These are phyloP conservation scores for Hondaea fermentalgiana DNA, from an alignment of 108 stramenopile genomes.

Conservation along the genomic window DNA sequence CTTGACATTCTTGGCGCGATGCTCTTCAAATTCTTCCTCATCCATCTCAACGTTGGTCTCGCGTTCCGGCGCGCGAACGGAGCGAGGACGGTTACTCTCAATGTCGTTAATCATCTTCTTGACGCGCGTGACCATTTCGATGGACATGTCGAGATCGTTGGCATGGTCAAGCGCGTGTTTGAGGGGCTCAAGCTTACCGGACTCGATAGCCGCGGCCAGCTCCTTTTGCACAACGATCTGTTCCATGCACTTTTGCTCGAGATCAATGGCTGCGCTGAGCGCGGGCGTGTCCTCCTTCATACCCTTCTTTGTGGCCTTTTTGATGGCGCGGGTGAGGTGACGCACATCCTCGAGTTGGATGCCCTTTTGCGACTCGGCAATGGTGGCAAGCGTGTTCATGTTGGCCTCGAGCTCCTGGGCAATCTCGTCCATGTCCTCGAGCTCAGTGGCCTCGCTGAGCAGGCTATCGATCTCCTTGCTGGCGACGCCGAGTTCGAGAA, in stretches of 20 bases:
- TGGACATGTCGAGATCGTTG: constrained; percentile 40
- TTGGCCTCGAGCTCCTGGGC: constrained; percentile 19
- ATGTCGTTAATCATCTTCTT: constrained; percentile 32
- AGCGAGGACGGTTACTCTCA: constrained; percentile 26
- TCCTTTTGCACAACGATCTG: constrained; percentile 10
- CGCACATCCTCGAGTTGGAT: background rate
- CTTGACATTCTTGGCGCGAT: constrained; percentile 34
- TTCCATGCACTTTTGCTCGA: background rate
- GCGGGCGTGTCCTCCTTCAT: constrained; percentile 2
- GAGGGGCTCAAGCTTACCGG: constrained; percentile 4
- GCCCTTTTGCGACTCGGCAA: constrained; percentile 19
- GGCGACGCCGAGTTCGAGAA: background rate
- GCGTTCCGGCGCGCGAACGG: background rate
- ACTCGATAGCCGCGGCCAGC: background rate
- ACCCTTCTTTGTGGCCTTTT: constrained; percentile 31
- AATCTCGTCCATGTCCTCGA: constrained; percentile 23
- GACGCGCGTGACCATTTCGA: constrained; percentile 35
- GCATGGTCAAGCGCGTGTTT: constrained; percentile 49
- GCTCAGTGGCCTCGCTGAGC: background rate
- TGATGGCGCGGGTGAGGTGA: constrained; percentile 23
- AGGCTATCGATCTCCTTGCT: background rate
- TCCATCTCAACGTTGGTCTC: constrained; percentile 26
- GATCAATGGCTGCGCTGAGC: background rate
- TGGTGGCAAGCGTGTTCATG: background rate
- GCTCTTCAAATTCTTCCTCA: constrained; percentile 34